phyloP scores from a whole-genome alignment of 2,329 filamentous ascomycete species.

The Alternaria panax region DNA sequence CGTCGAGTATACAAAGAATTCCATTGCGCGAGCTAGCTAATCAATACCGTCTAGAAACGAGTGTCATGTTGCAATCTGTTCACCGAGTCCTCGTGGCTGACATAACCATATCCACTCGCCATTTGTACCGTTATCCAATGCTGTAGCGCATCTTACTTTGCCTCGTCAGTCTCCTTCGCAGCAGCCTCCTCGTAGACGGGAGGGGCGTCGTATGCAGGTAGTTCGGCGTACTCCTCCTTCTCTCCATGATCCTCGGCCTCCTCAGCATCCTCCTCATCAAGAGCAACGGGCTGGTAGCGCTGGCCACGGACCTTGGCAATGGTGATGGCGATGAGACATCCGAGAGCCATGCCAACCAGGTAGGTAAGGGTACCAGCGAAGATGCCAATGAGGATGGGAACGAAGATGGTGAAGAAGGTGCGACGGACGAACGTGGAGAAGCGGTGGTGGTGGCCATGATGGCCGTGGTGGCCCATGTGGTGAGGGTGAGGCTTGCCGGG shows the following conservation, averaged over 20 bases:
- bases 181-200: constrained; percentile 49
- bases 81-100: background rate
- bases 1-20: constrained; percentile 11
- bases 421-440: constrained; percentile 52
- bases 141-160: constrained; percentile 21
- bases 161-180: constrained; percentile 23
- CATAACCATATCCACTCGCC: constrained; percentile 6
- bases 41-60: constrained; percentile 3
- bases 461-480: constrained; percentile 27
- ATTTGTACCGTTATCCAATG: background rate
- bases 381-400: constrained; percentile 74
- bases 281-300: constrained; percentile 44
- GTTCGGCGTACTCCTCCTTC: constrained; percentile 44
- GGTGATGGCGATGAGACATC: constrained; percentile 66
- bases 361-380: constrained; percentile 72
- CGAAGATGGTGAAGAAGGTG: constrained; percentile 68
- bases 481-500: constrained; percentile 37
- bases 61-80: constrained; percentile 4
- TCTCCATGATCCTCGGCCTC: constrained; percentile 35
- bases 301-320: constrained; percentile 64
- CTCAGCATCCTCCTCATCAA: constrained; percentile 42
- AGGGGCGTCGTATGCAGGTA: constrained; percentile 49
- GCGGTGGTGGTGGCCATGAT: constrained; percentile 27
- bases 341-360: constrained; percentile 71
- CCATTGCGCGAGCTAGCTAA: constrained; percentile 12